phyloP scores from a whole-genome alignment of 1,284 basidiomycete genomes.

The Fomitopsis pinicola region DNA sequence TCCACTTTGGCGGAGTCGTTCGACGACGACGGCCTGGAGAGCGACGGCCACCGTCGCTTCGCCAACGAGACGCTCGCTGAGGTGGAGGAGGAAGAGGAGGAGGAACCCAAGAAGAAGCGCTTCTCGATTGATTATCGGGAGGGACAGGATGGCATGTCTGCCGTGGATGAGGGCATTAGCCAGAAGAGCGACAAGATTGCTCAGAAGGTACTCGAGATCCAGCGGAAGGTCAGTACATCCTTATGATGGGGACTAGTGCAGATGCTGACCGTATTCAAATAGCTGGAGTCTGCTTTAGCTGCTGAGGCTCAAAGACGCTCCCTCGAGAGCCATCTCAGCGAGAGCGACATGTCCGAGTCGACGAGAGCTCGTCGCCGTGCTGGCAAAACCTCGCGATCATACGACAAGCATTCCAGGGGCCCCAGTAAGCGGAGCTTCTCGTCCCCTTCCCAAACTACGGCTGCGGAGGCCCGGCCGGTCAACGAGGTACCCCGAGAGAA shows the following conservation, averaged over 20 bases:
- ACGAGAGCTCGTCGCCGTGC: conserved; percentile 13
- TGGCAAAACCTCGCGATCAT: conserved; percentile 15
- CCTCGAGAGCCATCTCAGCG: conserved; percentile 38
- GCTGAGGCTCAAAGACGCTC: conserved; percentile 47
- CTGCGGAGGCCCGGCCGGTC: background rate
- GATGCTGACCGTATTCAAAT: conserved; percentile 1
- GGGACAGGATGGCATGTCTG: conserved; percentile 72
- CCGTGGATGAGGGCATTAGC: conserved; percentile 79
- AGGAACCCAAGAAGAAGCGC: conserved; percentile 51
- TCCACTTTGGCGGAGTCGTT: conserved; percentile 69
- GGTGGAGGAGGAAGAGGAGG: conserved; percentile 45
- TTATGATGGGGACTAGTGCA: background rate
- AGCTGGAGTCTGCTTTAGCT: conserved; percentile 72
- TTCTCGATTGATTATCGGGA: conserved; percentile 67
- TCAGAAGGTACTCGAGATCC: conserved; percentile 78
- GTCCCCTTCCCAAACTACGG: conserved; percentile 13
- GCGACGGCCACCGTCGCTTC: conserved; percentile 35
- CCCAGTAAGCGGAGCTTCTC: conserved; percentile 17
- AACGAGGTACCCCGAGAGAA: conserved; percentile 7
- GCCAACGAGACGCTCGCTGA: conserved; percentile 51
- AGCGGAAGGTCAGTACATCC: conserved; percentile 60
- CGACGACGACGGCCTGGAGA: conserved; percentile 24
- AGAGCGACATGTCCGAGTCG: conserved; percentile 39
- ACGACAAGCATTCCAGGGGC: conserved; percentile 14
- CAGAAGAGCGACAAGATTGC: conserved; percentile 80